Percentiles rank a stretch among this genome's conserved stretches.
Evolutionary conservation across 2,329 filamentous ascomycete genomes (phyloP).

Genomic region (Apiospora rasikravindrae): DNA sequence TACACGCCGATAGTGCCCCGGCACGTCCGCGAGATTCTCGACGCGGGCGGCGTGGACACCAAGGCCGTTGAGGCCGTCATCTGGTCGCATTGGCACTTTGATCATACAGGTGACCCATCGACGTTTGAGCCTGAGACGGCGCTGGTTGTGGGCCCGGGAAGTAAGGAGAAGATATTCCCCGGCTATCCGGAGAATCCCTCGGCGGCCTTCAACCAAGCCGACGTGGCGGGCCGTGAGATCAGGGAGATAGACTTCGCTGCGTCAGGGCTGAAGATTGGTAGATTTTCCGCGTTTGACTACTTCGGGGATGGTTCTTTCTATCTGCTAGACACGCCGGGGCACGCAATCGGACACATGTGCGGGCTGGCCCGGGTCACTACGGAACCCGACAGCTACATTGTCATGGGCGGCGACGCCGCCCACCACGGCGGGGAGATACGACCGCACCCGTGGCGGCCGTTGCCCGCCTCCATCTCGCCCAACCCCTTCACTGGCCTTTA

Average conservation of each 20-base stretch:
- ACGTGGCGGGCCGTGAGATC: slow-evolving; percentile 32
- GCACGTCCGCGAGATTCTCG: slow-evolving; percentile 32
- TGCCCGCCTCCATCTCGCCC: slow-evolving; percentile 44
- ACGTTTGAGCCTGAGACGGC: slow-evolving; percentile 50
- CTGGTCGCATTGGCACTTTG: slow-evolving; percentile 52
- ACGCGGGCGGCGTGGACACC: slow-evolving; percentile 27
- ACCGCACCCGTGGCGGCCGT: slow-evolving; percentile 39
- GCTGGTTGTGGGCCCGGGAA: slow-evolving; percentile 42
- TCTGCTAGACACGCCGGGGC: slow-evolving; percentile 40
- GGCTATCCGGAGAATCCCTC: slow-evolving; percentile 29
- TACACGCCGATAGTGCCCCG: slow-evolving; percentile 25
- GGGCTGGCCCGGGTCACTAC: slow-evolving; percentile 45
- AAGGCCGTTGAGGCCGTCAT: slow-evolving; percentile 39
- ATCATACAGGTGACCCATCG: slow-evolving; percentile 53
- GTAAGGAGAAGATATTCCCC: slow-evolving; percentile 34
- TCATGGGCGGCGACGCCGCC: slow-evolving; percentile 49
- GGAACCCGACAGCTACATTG: slow-evolving; percentile 41
- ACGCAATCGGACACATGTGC: slow-evolving; percentile 40
- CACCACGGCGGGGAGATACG: slow-evolving; percentile 47
- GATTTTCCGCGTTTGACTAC: slow-evolving; percentile 39
- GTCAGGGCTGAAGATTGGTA: slow-evolving; percentile 26
- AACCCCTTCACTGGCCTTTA: slow-evolving; percentile 41
- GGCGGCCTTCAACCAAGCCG: slow-evolving; percentile 32
- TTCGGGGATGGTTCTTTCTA: slow-evolving; percentile 42
- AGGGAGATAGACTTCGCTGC: slow-evolving; percentile 29